Evolutionary conservation across 768 basidiomycete species (phyloP), one percentile per base, ranked within the genome.

Genomic region (Suillus decipiens): DNA sequence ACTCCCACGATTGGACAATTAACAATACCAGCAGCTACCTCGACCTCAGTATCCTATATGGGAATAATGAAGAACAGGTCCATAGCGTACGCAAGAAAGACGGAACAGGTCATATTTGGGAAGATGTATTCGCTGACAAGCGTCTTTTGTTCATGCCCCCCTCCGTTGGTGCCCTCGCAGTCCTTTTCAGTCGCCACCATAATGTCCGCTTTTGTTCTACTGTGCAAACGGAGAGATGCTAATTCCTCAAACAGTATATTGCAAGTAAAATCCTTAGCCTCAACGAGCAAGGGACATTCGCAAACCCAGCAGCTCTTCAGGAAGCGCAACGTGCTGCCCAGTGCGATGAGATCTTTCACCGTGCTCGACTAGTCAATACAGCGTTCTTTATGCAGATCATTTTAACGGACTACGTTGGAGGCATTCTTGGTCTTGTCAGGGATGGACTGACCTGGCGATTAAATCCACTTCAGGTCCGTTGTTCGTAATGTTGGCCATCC

Each of bases 341-440:
- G 70, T 92, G 93, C 61, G 86, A 90, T 57, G 91, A 92, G 68
- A 86, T 93, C 53, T 93, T 90, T 77, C 81, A 89, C 63, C 84
- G 88, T 34, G 80, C 89, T 11, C 83, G 91, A 55, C 78, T 92
- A 53, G 86, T 92, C 51, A 93, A 93, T 72, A 87, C 86, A 59
- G 88, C 83, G 3, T 88, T 80, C 68, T 89, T 90, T 67, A 84
- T 89, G 82, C 83, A 87, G 64, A 83, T 88, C 41, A 87, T 91
- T 68, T 77, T 92, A 48, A 66, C 69, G 76, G 90, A 92, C 71
- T 93, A 93, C 64, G 87, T 93, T 19, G 89, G 89, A 19, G 82
- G 83, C 22, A 92, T 93, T 66, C 79, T 93, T 36, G 88, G 87
- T 19, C 81, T 91, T 15, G 84, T 81, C n/a, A 79, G 84, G 37